Evolutionary conservation across 2,329 filamentous ascomycete genomes (phyloP).

Genomic region (Dothideomycetidae sp.): DNA sequence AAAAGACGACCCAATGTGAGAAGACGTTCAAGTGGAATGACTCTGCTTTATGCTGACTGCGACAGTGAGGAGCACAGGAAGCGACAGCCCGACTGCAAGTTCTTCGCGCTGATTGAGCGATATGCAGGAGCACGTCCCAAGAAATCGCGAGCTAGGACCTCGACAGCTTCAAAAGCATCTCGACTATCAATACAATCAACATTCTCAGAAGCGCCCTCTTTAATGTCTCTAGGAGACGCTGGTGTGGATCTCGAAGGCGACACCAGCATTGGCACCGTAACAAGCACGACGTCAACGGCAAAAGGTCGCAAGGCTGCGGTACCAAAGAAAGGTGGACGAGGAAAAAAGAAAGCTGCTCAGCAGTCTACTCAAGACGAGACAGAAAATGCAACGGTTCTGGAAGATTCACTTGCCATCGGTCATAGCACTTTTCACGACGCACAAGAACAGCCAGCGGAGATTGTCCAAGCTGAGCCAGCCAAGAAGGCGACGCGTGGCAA

Average conservation of each 20-base stretch:
- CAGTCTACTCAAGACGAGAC: slow-evolving; percentile 9
- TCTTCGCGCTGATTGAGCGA: slow-evolving; percentile 54
- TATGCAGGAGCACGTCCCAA: slow-evolving; percentile 42
- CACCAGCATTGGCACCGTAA: slow-evolving; percentile 39
- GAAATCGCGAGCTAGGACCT: slow-evolving; percentile 36
- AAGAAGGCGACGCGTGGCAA: slow-evolving; percentile 9
- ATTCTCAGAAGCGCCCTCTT: slow-evolving; percentile 29
- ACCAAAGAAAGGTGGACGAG: slow-evolving; percentile 29
- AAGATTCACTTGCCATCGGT: slow-evolving; percentile 2
- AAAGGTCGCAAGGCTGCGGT: slow-evolving; percentile 21
- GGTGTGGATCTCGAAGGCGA: slow-evolving; percentile 31
- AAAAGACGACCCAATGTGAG: slow-evolving; percentile 73
- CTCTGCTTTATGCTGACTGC: slow-evolving; percentile 1
- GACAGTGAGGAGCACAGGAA: slow-evolving; percentile 69
- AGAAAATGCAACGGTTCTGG: slow-evolving; percentile 4
- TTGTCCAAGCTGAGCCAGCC: slow-evolving; percentile 12
- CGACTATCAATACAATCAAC: slow-evolving; percentile 43
- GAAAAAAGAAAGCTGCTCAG: slow-evolving; percentile 16
- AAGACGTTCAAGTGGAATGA: not conserved
- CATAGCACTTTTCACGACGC: slow-evolving; percentile 1
- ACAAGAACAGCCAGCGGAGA: slow-evolving; percentile 11
- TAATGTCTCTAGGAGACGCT: slow-evolving; percentile 32
- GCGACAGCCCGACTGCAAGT: slow-evolving; percentile 64
- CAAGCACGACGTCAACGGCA: slow-evolving; percentile 26
- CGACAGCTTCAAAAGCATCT: slow-evolving; percentile 50